phyloP scores from a whole-genome alignment of 306 rosid genomes.

The Rosa lucieae region DNA sequence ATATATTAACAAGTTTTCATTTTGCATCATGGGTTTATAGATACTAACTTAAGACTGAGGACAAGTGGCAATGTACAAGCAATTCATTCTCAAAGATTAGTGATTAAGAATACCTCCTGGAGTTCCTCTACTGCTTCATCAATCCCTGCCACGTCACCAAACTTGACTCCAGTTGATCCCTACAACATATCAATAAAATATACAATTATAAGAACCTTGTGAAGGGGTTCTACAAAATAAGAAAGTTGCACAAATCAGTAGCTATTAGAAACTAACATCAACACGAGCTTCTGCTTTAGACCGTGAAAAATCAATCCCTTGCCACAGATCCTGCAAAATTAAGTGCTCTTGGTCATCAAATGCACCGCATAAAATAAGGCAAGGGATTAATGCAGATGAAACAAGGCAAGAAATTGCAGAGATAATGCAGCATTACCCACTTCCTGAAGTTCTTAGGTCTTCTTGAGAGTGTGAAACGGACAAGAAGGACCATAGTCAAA shows the following conservation, averaged over 20 bases:
- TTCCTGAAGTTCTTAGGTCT: slow-evolving; percentile 97
- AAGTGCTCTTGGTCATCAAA: slow-evolving; percentile 31
- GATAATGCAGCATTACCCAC: slow-evolving; percentile 65
- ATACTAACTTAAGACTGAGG: slow-evolving; percentile 8
- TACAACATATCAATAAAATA: slow-evolving; percentile 38
- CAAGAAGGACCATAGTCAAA: slow-evolving; percentile 89
- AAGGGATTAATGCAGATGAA: slow-evolving; percentile 15
- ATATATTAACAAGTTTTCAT: slow-evolving; percentile 24
- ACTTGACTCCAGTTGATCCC: slow-evolving; percentile 97
- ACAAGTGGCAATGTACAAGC: slow-evolving; percentile 5
- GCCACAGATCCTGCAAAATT: slow-evolving; percentile 88
- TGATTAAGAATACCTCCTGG: slow-evolving; percentile 63
- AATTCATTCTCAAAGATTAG: background rate
- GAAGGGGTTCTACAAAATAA: slow-evolving; percentile 17
- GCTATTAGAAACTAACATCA: slow-evolving; percentile 62
- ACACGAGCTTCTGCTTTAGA: slow-evolving; percentile 99
- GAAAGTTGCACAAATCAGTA: slow-evolving; percentile 28
- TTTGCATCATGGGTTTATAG: background rate
- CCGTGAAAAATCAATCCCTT: slow-evolving; percentile 96
- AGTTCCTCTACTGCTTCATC: slow-evolving; percentile 99
- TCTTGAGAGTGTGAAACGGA: slow-evolving; percentile 96
- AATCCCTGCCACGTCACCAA: slow-evolving; percentile 93
- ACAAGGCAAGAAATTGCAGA: slow-evolving; percentile 15
- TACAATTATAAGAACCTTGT: slow-evolving; percentile 25
- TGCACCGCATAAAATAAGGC: slow-evolving; percentile 20